Base-by-base conservation (phyloP, 208 protist species). In the Phytomonas francai region DNA sequence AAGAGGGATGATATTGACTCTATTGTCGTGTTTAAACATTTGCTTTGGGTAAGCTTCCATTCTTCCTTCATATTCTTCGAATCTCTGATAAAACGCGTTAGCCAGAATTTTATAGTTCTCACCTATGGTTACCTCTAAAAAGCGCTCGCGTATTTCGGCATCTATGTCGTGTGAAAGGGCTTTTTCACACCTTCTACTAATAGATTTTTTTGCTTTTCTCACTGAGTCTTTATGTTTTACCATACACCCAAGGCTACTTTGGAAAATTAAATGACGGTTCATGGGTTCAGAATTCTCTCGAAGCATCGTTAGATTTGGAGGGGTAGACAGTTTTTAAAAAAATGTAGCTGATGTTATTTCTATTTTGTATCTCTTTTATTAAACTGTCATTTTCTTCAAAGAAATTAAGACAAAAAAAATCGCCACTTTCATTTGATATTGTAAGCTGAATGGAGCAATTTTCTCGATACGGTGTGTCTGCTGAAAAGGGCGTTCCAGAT, bases 361-460 rank as follows among this genome's bases (percentile, higher is more conserved):
- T 36, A 33, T 42, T 36, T 4, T 54, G 7, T 42, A n/a, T 28
- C 28, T 54, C 3, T 54, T 66, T 57, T 67, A 39, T 58, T 54
- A n/a, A n/a, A n/a, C 19, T 66, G 36, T 51, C 7, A 45, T 31
- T 5, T 67, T 67, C 32, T 66, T 51, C n/a, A 45, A 51, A 36
- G 8, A 36, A 3, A 36, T 11, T 36, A 36, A 8, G 8, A 8
- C 33, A 36, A 36, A 36, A 57, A 65, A 42, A 65, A 22, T 25
- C 28, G n/a, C 25, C 6, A 65, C 60, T 65, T 33, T 30, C 4
- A 49, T 19, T 22, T 19, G 12, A 22, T 49, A 49, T 19, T 49
- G 14, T 1, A 49, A 49, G 14, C 6, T 19, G 4, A 49, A 49
- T 19, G 39, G 12, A 49, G 6, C 2, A 3, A 49, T 49, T 49